Evolutionary conservation across 768 basidiomycete species (phyloP).

Genomic region (Phylloporus sp.): DNA sequence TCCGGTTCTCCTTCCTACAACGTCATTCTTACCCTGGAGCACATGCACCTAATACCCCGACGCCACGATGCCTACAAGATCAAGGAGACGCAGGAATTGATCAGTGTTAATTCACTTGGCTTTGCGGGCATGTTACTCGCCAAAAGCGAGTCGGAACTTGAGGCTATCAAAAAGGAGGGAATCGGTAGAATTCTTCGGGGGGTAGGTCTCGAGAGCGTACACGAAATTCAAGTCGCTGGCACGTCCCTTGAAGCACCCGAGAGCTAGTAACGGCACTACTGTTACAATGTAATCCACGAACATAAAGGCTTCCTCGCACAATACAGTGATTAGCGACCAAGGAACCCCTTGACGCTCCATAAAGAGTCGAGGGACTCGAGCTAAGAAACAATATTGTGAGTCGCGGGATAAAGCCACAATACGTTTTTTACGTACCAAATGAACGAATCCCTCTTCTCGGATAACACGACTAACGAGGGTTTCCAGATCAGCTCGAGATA

Average conservation of each 20-base stretch:
- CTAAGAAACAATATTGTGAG: conserved; percentile 31
- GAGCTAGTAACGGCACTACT: neutral
- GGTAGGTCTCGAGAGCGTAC: conserved; percentile 63
- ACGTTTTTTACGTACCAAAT: conserved; percentile 50
- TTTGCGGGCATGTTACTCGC: conserved; percentile 89
- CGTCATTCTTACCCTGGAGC: conserved; percentile 72
- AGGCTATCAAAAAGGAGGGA: conserved; percentile 59
- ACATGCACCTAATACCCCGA: conserved; percentile 84
- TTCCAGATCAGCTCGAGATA: conserved; percentile 51
- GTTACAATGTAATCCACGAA: neutral
- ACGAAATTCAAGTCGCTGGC: conserved; percentile 58
- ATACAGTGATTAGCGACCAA: conserved; percentile 17
- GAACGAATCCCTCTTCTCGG: conserved; percentile 70
- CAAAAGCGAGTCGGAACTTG: conserved; percentile 73
- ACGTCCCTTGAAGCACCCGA: conserved; percentile 36
- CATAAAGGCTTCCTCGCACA: neutral
- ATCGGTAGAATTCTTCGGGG: conserved; percentile 56
- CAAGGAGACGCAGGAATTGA: conserved; percentile 44
- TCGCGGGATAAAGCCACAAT: neutral
- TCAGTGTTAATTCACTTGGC: conserved; percentile 83
- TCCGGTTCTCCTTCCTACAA: conserved; percentile 74
- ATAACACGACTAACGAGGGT: conserved; percentile 54
- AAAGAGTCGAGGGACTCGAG: conserved; percentile 50
- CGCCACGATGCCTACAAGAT: conserved; percentile 54
- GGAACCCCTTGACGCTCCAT: conserved; percentile 44